Evolutionary conservation across 1,284 basidiomycete genomes (phyloP).

Genomic region (Sporisorium graminicola): DNA sequence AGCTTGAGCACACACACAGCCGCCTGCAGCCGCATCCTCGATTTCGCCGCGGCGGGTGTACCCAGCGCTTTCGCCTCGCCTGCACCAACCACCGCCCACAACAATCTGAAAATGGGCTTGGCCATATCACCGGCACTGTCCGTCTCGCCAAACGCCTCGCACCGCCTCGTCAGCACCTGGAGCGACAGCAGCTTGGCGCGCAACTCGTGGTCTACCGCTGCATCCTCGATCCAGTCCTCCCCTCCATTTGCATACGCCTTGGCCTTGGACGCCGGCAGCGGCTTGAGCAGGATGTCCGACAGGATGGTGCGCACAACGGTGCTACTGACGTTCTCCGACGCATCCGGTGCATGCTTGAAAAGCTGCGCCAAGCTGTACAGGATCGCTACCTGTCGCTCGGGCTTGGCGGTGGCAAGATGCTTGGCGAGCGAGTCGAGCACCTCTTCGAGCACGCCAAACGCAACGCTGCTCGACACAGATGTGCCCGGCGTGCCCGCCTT

Average conservation of each 20-base stretch:
- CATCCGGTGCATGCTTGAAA: constrained; percentile 77
- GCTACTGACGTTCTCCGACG: constrained; percentile 83
- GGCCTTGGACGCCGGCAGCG: constrained; percentile 29
- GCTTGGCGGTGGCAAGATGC: constrained; percentile 73
- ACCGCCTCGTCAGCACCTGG: constrained; percentile 54
- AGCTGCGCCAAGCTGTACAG: constrained; percentile 82
- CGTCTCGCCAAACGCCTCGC: constrained; percentile 47
- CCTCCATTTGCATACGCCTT: constrained; percentile 26
- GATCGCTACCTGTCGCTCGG: constrained; percentile 77
- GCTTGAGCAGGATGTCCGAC: constrained; percentile 53
- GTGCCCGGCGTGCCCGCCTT: constrained; percentile 27
- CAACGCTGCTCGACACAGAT: constrained; percentile 34
- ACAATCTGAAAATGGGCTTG: constrained; percentile 56
- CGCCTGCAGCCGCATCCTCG: constrained; percentile 81
- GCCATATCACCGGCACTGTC: constrained; percentile 46
- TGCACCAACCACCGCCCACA: constrained; percentile 48
- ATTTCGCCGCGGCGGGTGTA: constrained; percentile 53
- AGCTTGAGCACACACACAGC: constrained; percentile 85
- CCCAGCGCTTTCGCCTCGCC: constrained; percentile 56
- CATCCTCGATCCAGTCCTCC: constrained; percentile 62
- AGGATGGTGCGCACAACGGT: constrained; percentile 82
- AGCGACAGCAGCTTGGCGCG: constrained; percentile 50
- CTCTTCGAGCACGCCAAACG: constrained; percentile 52
- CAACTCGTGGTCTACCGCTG: constrained; percentile 39
- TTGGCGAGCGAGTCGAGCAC: constrained; percentile 75